These are phyloP conservation scores for Pyrenophora teres DNA, from an alignment of 2,329 filamentous ascomycete genomes.

Conservation along the genomic window DNA sequence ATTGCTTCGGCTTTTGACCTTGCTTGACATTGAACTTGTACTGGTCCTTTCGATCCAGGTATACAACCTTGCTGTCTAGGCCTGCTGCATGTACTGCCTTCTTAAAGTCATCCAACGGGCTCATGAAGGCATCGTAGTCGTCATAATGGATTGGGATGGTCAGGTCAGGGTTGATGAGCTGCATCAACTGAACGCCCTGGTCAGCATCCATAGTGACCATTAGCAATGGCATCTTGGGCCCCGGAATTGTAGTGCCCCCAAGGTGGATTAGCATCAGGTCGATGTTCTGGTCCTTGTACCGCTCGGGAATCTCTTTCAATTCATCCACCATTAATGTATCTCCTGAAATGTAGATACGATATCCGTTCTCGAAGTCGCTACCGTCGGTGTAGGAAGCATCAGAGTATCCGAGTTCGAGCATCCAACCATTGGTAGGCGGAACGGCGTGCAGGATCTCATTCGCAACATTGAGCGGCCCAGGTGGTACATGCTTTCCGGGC, in stretches of 20 bases:
- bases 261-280: slow-evolving; percentile 71
- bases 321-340: slow-evolving; percentile 68
- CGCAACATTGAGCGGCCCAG: slow-evolving; percentile 48
- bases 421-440: slow-evolving; percentile 70
- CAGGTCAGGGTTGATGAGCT: slow-evolving; percentile 63
- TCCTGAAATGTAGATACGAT: slow-evolving; percentile 68
- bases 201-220: slow-evolving; percentile 73
- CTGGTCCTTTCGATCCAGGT: slow-evolving; percentile 63
- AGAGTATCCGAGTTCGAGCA: slow-evolving; percentile 64
- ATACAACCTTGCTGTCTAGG: slow-evolving; percentile 60
- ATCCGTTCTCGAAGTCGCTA: slow-evolving; percentile 53
- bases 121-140: slow-evolving; percentile 64
- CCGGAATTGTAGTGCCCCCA: slow-evolving; percentile 68
- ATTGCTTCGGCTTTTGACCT: slow-evolving; percentile 10
- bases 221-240: slow-evolving; percentile 52
- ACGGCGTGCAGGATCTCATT: slow-evolving; percentile 59
- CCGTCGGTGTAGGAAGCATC: slow-evolving; percentile 15
- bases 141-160: slow-evolving; percentile 58
- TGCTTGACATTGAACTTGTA: slow-evolving; percentile 59
- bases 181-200: slow-evolving; percentile 65
- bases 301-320: slow-evolving; percentile 63
- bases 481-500: slow-evolving; percentile 67
- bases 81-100: slow-evolving; percentile 59
- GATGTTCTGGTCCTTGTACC: slow-evolving; percentile 60
- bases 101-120: slow-evolving; percentile 64